Base-by-base conservation (phyloP, 352 stramenopile genomes). In the Phytopythium aichiense region DNA sequence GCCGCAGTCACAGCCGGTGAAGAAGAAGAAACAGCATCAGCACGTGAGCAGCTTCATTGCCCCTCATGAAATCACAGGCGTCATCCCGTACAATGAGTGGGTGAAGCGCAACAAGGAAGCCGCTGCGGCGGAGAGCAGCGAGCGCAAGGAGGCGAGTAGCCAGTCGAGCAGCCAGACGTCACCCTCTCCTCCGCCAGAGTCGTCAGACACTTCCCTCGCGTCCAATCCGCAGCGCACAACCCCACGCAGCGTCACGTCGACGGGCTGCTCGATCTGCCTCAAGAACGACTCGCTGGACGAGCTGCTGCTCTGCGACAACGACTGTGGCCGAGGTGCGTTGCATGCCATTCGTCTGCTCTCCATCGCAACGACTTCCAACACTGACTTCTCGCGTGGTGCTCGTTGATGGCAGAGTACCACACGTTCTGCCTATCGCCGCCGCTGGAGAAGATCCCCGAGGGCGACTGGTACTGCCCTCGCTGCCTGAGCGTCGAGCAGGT, bases 271-370 rank as follows among this genome's bases (percentile, higher is more conserved):
- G 3, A 65, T 66, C 0, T 85, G 73, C 45, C 54, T 60, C 12
- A 64, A 71, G 42, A 85, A 81, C 53, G 70, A 81, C 56, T 71
- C 61, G 40, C 72, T 72, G 28, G 67, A 72, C 18, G 74, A 74
- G 49, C 61, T 82, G 13, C 52, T 85, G 22, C 61, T 85, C 13
- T 85, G 76, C 45, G 76, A 85, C 60, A 85, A 85, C 58, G 72
- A 78, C 18, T 85, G 76, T 52, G 76, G 74, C 35, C 70, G 73
- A 56, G 66, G 66, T 73, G 50, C 38, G 61, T 40, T n/a, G 18
- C 16, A 15, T 54, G 28, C n/a, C 15, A 4, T 13, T 35, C 23
- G 5, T 8, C 18, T 7, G 42, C 22, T 11, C 18, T 11, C 20
- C 7, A 11, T 46, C 1, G 0, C 35, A 16, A 40, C 35, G 12